Percentiles rank a stretch among this genome's conserved stretches.
phyloP scores from a whole-genome alignment of 495 filamentous ascomycete genomes.

The Trichoderma gamsii region DNA sequence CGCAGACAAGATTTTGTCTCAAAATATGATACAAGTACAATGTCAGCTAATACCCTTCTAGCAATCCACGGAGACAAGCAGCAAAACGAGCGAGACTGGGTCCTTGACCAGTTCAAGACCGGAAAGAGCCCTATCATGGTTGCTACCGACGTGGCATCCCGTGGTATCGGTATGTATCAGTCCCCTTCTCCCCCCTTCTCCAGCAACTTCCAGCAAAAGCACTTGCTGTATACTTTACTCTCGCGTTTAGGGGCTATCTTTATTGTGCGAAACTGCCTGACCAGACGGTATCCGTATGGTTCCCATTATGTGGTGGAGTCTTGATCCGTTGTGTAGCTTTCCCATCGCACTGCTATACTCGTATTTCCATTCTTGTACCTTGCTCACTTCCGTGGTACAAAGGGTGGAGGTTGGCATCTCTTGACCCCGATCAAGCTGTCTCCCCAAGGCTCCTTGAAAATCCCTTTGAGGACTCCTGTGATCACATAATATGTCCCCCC shows the following conservation, averaged over 20 bases:
- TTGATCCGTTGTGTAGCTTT: conserved; percentile 78
- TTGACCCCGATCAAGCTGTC: conserved; percentile 54
- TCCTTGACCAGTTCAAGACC: conserved; percentile 98
- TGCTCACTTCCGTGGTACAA: conserved; percentile 51
- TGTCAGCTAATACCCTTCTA: conserved; percentile 46
- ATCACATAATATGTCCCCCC: conserved; percentile 27
- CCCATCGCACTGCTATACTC: conserved; percentile 53
- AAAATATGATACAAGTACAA: neutral
- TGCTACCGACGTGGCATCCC: conserved; percentile 95
- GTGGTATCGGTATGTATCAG: conserved; percentile 99
- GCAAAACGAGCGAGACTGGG: conserved; percentile 99
- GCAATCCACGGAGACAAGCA: conserved; percentile 99
- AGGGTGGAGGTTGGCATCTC: conserved; percentile 62
- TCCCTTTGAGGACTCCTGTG: conserved; percentile 61
- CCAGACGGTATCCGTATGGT: conserved; percentile 72
- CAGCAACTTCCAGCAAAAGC: conserved; percentile 61
- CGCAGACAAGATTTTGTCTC: neutral
- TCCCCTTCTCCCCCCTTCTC: conserved; percentile 35
- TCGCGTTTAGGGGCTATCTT: conserved; percentile 72
- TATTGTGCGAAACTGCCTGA: conserved; percentile 79
- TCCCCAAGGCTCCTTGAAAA: conserved; percentile 48
- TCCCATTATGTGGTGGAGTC: conserved; percentile 62
- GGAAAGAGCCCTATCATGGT: conserved; percentile 95
- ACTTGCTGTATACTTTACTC: conserved; percentile 78
- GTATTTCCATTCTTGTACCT: conserved; percentile 70